phyloP scores from a whole-genome alignment of 2,329 filamentous ascomycete genomes.

The Aspergillus chevalieri region DNA sequence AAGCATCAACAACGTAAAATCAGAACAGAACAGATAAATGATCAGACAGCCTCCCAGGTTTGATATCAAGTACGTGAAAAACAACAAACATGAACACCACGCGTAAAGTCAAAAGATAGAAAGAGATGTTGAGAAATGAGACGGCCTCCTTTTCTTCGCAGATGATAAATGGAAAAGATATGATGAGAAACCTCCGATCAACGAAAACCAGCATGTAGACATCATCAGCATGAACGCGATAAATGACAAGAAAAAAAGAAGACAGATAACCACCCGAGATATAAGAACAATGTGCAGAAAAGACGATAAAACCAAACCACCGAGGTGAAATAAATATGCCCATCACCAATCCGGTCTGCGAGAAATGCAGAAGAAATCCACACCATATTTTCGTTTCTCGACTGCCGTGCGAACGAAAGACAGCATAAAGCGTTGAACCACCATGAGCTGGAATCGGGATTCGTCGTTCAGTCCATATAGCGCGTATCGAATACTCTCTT shows the following conservation, averaged over 20 bases:
- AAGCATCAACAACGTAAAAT: constrained; percentile 4
- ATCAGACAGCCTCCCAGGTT: constrained; percentile 38
- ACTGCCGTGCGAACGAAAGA: constrained; percentile 8
- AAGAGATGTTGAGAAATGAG: constrained; percentile 3
- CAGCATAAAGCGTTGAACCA: not conserved
- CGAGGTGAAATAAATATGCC: constrained; percentile 4
- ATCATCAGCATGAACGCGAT: not conserved
- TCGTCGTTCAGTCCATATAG: not conserved
- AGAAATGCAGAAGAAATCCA: constrained; percentile 16
- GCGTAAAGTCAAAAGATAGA: constrained; percentile 5
- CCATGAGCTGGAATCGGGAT: not conserved
- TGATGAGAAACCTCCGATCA: not conserved
- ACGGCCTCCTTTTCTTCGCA: constrained; percentile 9
- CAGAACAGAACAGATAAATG: constrained; percentile 14
- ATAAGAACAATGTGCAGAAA: constrained; percentile 5
- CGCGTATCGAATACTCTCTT: not conserved
- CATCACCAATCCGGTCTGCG: constrained; percentile 4
- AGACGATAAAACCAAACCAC: constrained; percentile 6
- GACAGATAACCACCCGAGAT: constrained; percentile 25
- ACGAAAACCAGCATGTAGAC: not conserved
- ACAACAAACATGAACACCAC: constrained; percentile 5
- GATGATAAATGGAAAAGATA: not conserved
- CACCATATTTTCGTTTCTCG: constrained; percentile 11
- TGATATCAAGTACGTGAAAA: constrained; percentile 10
- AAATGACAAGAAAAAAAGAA: constrained; percentile 3